Conservation (phyloP, 148 eudicot species). For the Vaccinium corymbosum region DNA sequence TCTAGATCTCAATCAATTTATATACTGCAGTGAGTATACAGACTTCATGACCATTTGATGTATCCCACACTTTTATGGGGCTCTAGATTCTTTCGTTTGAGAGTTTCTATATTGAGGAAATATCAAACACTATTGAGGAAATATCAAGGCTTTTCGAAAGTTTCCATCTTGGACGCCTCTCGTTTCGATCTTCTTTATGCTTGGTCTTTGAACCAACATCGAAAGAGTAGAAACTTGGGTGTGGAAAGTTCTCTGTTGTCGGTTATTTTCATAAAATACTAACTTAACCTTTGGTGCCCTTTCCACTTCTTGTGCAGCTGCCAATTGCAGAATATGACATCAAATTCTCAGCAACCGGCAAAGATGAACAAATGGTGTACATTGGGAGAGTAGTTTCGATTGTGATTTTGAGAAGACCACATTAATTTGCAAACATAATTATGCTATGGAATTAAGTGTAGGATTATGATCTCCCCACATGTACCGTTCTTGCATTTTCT, state of each 20-base stretch:
- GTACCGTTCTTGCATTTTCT: no score
- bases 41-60: slow-evolving; percentile 3
- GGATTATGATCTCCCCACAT: no score
- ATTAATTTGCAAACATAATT: background rate
- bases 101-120: background rate
- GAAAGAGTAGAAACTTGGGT: background rate
- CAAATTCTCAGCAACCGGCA: background rate
- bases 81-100: background rate
- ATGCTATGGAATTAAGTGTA: no score
- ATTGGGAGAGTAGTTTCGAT: background rate
- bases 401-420: background rate
- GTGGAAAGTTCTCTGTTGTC: background rate
- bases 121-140: slow-evolving; percentile 11
- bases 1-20: slow-evolving; percentile 85
- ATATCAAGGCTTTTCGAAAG: background rate
- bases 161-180: background rate
- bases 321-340: slow-evolving; percentile 74
- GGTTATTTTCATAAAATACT: background rate
- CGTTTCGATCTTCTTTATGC: background rate
- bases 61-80: background rate
- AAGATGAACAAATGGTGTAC: slow-evolving; percentile 8
- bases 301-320: slow-evolving; percentile 45
- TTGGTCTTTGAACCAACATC: background rate
- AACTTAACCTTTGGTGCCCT: background rate
- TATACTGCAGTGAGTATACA: slow-evolving; percentile 77